These are phyloP conservation scores for Friedmanniomyces endolithicus DNA, from an alignment of 495 filamentous ascomycete genomes.

Conservation along the genomic window DNA sequence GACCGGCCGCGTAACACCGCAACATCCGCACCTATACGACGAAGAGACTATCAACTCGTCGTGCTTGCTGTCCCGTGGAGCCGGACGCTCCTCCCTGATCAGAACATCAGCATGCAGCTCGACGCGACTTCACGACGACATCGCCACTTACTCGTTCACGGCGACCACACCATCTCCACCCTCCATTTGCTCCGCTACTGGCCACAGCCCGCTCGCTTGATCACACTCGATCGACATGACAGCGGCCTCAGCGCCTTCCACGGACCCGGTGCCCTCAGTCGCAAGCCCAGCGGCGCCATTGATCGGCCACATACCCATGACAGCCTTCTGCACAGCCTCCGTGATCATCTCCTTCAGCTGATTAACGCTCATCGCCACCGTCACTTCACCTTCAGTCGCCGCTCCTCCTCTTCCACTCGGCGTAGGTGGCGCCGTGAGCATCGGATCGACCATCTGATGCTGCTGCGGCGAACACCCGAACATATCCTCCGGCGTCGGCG, in stretches of 20 bases:
- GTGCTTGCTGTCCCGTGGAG: neutral
- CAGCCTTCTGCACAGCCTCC: conserved; percentile 15
- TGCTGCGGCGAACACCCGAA: neutral
- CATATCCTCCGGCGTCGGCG: conserved; percentile 7
- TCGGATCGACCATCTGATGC: conserved; percentile 1
- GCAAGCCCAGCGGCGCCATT: neutral
- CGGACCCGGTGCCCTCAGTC: neutral
- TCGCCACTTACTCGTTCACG: neutral
- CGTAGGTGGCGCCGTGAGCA: conserved; percentile 1
- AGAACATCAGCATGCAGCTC: neutral
- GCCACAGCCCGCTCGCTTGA: neutral
- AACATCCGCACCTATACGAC: neutral
- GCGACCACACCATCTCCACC: neutral
- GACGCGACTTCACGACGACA: neutral
- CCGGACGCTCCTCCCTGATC: neutral
- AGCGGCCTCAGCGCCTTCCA: neutral
- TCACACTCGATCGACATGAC: neutral
- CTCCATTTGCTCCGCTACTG: too few species aligned
- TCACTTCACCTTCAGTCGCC: neutral
- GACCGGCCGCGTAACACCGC: neutral
- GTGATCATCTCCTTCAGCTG: conserved; percentile 14
- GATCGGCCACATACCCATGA: neutral
- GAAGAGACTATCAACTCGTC: neutral
- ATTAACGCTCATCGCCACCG: conserved; percentile 8
- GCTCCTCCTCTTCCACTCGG: neutral